Percentiles rank a stretch among this genome's conserved stretches.
phyloP scores from a whole-genome alignment of 352 stramenopile species.

The Phytophthora capsici region DNA sequence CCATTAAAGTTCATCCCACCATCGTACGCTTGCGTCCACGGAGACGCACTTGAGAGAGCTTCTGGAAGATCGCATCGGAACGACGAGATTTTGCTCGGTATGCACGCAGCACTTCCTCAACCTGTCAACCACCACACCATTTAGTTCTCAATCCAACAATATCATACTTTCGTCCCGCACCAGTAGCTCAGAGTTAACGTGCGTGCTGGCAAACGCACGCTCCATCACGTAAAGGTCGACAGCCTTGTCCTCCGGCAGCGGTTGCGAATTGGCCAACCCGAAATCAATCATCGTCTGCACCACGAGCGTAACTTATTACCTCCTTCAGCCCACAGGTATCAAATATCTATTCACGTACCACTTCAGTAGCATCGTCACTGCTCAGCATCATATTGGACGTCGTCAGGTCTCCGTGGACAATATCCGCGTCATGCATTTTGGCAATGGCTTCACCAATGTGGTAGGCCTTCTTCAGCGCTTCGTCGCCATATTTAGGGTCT shows the following conservation, averaged over 20 bases:
- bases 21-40: constrained; percentile 92
- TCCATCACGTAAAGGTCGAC: constrained; percentile 95
- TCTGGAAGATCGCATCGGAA: constrained; percentile 83
- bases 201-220: constrained; percentile 91
- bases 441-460: constrained; percentile 90
- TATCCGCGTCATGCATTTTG: constrained; percentile 92
- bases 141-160: background rate
- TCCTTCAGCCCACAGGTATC: background rate
- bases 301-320: constrained; percentile 2
- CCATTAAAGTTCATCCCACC: constrained; percentile 71
- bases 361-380: constrained; percentile 63
- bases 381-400: constrained; percentile 95
- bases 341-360: constrained; percentile 42
- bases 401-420: constrained; percentile 94
- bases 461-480: constrained; percentile 75
- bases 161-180: constrained; percentile 30
- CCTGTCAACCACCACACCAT: constrained; percentile 33
- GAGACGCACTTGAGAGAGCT: constrained; percentile 88
- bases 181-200: constrained; percentile 86
- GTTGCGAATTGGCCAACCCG: constrained; percentile 83
- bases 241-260: constrained; percentile 90
- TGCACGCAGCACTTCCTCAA: constrained; percentile 83
- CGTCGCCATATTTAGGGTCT: constrained; percentile 60
- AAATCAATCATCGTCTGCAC: constrained; percentile 87
- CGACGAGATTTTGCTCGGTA: constrained; percentile 86